phyloP scores from a whole-genome alignment of 345 rosid genomes.

The Isatis tinctoria region DNA sequence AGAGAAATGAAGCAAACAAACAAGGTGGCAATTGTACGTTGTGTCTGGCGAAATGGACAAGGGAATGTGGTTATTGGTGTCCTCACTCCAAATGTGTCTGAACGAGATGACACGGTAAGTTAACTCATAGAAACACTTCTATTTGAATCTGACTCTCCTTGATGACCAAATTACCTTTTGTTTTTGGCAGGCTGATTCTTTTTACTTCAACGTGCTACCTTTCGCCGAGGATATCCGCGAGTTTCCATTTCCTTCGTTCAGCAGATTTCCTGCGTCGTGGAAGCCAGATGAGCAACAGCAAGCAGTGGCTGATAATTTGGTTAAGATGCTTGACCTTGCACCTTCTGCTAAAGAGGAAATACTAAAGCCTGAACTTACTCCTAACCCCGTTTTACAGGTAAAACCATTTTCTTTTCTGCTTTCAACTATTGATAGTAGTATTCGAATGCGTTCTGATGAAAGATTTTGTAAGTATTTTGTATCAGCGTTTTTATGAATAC shows the following conservation, averaged over 20 bases:
- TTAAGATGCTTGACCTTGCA: constrained; percentile 82
- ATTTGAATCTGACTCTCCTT: constrained; percentile 6
- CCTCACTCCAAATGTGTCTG: constrained; percentile 73
- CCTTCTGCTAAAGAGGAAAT: constrained; percentile 61
- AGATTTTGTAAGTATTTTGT: background rate
- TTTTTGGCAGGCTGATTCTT: constrained; percentile 75
- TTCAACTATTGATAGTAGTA: constrained; percentile 7
- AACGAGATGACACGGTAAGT: constrained; percentile 62
- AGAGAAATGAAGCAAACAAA: constrained; percentile 82
- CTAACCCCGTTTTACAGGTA: constrained; percentile 90
- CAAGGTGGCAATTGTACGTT: constrained; percentile 78
- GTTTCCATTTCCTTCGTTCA: constrained; percentile 81
- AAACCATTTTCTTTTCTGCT: background rate
- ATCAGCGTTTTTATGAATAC: constrained; percentile 68
- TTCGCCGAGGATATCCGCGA: constrained; percentile 90
- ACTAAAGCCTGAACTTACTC: constrained; percentile 71
- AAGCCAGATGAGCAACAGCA: constrained; percentile 80
- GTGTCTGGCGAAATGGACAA: constrained; percentile 95
- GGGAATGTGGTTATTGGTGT: constrained; percentile 70
- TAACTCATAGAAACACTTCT: constrained; percentile 6
- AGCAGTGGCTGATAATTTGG: constrained; percentile 74
- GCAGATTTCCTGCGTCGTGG: constrained; percentile 61
- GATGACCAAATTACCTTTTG: background rate
- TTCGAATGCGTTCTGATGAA: constrained; percentile 23
- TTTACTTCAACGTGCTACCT: constrained; percentile 82